Conservation (phyloP, 345 rosid genomes). For the Gossypium australe region DNA sequence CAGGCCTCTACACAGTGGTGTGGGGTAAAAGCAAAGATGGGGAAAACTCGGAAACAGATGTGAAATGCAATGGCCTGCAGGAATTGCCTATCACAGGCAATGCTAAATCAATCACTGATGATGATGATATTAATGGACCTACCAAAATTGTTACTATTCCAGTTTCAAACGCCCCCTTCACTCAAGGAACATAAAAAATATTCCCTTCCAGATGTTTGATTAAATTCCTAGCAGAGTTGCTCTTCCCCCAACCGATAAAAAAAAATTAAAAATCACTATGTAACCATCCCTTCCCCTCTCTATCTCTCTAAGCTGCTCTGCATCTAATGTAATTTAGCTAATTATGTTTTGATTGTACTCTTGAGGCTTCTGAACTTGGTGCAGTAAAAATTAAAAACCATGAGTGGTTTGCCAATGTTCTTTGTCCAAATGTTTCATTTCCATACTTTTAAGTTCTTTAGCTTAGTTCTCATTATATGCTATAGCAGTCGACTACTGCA, state of each 20-base stretch:
- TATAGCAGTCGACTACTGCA: background rate
- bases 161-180: constrained; percentile 10
- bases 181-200: constrained; percentile 10
- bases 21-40: constrained; percentile 91
- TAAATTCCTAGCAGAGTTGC: background rate
- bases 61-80: constrained; percentile 21
- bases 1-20: constrained; percentile 71
- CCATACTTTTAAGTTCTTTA: background rate
- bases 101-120: constrained; percentile 13
- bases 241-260: background rate
- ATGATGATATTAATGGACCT: constrained; percentile 15
- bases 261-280: background rate
- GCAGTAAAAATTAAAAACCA: background rate
- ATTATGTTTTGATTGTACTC: background rate
- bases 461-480: background rate
- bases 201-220: background rate
- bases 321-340: background rate
- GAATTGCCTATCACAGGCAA: constrained; percentile 50
- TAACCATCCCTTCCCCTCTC: background rate
- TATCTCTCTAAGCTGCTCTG: background rate
- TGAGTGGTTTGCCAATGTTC: background rate
- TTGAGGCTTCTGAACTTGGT: background rate
- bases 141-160: constrained; percentile 15
- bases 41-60: constrained; percentile 13
- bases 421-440: background rate